phyloP scores from a whole-genome alignment of 108 stramenopile genomes.

The Aurantiochytrium sp. region DNA sequence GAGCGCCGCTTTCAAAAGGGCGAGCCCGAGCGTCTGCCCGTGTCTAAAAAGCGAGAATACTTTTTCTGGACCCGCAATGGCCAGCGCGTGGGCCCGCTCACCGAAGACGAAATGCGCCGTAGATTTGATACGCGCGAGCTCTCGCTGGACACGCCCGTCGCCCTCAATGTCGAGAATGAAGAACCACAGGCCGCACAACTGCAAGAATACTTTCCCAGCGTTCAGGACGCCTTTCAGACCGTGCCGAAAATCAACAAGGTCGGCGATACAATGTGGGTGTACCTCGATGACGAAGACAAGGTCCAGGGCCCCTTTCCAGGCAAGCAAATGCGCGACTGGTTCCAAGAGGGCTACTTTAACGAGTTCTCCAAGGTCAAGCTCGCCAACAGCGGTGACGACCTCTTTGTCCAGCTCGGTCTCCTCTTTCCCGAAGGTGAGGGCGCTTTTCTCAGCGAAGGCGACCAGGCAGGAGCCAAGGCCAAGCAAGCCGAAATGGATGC shows the following conservation, averaged over 20 bases:
- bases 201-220: neutral
- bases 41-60: neutral
- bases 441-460: neutral
- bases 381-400: slow-evolving; percentile 61
- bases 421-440: neutral
- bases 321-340: slow-evolving; percentile 92
- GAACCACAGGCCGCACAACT: neutral
- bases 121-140: neutral
- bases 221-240: neutral
- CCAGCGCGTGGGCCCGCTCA: neutral
- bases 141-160: neutral
- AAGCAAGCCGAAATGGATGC: neutral
- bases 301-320: slow-evolving; percentile 85
- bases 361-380: slow-evolving; percentile 67
- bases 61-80: slow-evolving; percentile 8
- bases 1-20: slow-evolving; percentile 7
- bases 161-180: neutral
- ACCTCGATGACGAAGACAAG: slow-evolving; percentile 35
- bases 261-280: slow-evolving; percentile 31
- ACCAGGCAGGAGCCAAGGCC: neutral
- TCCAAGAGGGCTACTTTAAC: slow-evolving; percentile 93
- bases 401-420: slow-evolving; percentile 57
- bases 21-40: slow-evolving; percentile 2
- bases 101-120: neutral
- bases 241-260: neutral